Percentiles rank a stretch among this genome's conserved stretches.
Evolutionary conservation across 2,329 filamentous ascomycete genomes (phyloP).

Genomic region (Simplicillium aogashimaense): DNA sequence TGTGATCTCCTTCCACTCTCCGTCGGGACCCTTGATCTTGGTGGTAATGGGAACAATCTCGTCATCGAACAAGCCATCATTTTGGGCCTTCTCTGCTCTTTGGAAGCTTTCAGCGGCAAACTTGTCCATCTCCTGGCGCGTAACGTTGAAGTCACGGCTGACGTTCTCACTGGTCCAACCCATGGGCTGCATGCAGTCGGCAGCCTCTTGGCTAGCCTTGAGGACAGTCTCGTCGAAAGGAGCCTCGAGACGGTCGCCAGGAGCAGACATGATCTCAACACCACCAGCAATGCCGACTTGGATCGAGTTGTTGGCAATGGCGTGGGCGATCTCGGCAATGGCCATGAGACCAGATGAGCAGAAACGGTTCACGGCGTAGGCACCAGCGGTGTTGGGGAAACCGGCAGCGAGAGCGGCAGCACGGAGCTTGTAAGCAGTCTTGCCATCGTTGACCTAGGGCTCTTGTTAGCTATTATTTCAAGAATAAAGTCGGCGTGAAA

Average conservation of each 20-base stretch:
- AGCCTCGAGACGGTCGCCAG: slow-evolving; percentile 58
- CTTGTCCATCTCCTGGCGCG: slow-evolving; percentile 69
- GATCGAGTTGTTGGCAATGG: slow-evolving; percentile 72
- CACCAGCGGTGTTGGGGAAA: slow-evolving; percentile 81
- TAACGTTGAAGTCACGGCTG: slow-evolving; percentile 77
- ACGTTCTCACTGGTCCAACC: slow-evolving; percentile 98
- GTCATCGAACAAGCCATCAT: slow-evolving; percentile 82
- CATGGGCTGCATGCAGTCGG: slow-evolving; percentile 91
- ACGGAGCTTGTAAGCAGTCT: slow-evolving; percentile 84
- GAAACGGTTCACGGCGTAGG: slow-evolving; percentile 85
- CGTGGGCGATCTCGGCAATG: slow-evolving; percentile 86
- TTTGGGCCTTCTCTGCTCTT: slow-evolving; percentile 81
- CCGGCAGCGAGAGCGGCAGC: slow-evolving; percentile 84
- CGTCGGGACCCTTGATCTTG: slow-evolving; percentile 74
- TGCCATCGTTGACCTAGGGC: slow-evolving; percentile 64
- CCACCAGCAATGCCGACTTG: slow-evolving; percentile 81
- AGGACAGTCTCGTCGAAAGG: slow-evolving; percentile 73
- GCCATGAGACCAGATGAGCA: slow-evolving; percentile 95
- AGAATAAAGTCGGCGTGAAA: background rate
- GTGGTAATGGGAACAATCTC: slow-evolving; percentile 87
- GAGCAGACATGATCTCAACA: slow-evolving; percentile 76
- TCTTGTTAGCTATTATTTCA: slow-evolving; percentile 2
- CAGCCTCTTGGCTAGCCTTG: slow-evolving; percentile 60
- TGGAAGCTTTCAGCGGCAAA: slow-evolving; percentile 83
- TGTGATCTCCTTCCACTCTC: slow-evolving; percentile 66